Percentiles rank a stretch among this genome's conserved stretches.
Conservation (phyloP, 2,329 filamentous ascomycete genomes). For the Cladosporium oxysporum region DNA sequence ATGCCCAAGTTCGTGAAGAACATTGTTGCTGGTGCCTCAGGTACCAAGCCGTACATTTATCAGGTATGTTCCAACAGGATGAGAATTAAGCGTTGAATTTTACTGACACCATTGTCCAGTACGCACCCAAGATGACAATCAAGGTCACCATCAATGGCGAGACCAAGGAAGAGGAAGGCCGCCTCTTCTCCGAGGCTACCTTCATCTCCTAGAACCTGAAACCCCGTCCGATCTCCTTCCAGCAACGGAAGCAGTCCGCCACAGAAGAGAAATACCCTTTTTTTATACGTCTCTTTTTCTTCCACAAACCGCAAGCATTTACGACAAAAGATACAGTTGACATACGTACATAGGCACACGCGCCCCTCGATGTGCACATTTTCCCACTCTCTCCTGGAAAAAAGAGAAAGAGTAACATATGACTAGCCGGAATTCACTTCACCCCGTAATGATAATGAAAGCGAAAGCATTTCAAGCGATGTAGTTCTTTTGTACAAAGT, state of each 20-base stretch:
- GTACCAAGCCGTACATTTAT: slow-evolving; percentile 97
- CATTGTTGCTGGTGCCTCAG: slow-evolving; percentile 82
- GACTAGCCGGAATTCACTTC: slow-evolving; percentile 2
- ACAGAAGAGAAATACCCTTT: not conserved
- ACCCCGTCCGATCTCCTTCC: not conserved
- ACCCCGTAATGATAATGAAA: slow-evolving; percentile 12
- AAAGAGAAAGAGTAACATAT: not conserved
- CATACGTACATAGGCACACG: slow-evolving; percentile 2
- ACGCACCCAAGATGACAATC: slow-evolving; percentile 69
- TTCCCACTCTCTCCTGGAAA: not conserved
- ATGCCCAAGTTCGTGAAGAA: slow-evolving; percentile 94
- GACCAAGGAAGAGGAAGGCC: slow-evolving; percentile 75
- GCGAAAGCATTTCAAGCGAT: slow-evolving; percentile 11
- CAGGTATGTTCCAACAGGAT: slow-evolving; percentile 58
- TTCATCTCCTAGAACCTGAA: slow-evolving; percentile 69
- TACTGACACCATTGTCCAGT: slow-evolving; percentile 46
- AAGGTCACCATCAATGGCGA: slow-evolving; percentile 84
- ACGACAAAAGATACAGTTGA: slow-evolving; percentile 13
- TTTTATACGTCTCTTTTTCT: not conserved
- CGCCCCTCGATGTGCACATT: not conserved
- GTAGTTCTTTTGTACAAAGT: not conserved
- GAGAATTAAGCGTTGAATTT: not conserved
- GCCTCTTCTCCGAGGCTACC: slow-evolving; percentile 85
- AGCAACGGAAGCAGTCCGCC: not conserved
- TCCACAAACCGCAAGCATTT: not conserved